Conservation (phyloP, 495 filamentous ascomycete genomes). For the Podospora tetraspora region DNA sequence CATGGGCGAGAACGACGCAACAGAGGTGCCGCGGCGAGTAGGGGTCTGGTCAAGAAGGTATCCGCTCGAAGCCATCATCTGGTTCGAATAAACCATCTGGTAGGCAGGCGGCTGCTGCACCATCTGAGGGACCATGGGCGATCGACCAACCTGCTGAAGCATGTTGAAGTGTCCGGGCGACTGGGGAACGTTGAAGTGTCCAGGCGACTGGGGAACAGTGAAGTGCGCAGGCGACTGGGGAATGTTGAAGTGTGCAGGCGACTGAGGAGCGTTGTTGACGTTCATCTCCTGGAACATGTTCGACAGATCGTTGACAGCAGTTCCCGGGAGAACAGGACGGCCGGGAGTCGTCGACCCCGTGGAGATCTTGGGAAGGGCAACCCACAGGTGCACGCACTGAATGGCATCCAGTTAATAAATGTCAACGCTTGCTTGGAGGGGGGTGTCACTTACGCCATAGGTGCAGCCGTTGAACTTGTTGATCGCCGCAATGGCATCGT, state of each 20-base stretch:
- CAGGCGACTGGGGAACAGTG: background rate
- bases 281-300: conserved; percentile 19
- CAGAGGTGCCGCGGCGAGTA: conserved; percentile 24
- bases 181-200: background rate
- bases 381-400: background rate
- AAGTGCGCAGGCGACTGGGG: background rate
- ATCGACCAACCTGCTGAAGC: conserved; percentile 10
- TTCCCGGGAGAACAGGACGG: background rate
- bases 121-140: conserved; percentile 16
- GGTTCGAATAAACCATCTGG: conserved; percentile 31
- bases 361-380: background rate
- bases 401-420: background rate
- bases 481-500: conserved; percentile 32
- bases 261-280: conserved; percentile 12
- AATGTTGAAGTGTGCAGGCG: background rate
- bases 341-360: background rate
- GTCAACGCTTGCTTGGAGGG: background rate
- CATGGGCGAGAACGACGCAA: conserved; percentile 19
- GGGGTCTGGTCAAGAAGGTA: conserved; percentile 37
- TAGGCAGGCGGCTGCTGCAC: conserved; percentile 29
- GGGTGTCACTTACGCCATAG: conserved; percentile 43
- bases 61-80: conserved; percentile 21
- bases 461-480: conserved; percentile 41
- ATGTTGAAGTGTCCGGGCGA: conserved; percentile 3
- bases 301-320: conserved; percentile 14